Base-by-base conservation (phyloP, 768 basidiomycete genomes). In the Hygrocybe coccinea region DNA sequence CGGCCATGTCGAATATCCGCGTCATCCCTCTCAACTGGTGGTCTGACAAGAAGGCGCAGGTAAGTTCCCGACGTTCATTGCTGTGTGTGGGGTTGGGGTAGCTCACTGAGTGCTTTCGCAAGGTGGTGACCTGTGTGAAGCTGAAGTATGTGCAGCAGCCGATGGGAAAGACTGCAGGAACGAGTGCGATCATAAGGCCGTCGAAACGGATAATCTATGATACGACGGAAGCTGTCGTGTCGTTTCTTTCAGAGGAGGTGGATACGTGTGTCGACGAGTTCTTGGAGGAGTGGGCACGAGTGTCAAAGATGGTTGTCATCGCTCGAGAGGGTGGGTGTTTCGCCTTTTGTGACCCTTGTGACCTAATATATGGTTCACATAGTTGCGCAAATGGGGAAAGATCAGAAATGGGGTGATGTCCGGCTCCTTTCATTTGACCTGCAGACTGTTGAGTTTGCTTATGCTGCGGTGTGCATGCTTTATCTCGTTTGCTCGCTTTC, bases 251-350 rank as follows among this genome's bases (percentile, higher is more conserved):
- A 1, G 87, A 90, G 61, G 81, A 93, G 63, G 87, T 95, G 60
- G 83, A 92, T 60, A 85, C 84, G 7, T 95, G 92, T 63, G 90
- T 97, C 17, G 87, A 89, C 56, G 87, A 92, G 62, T 94, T 97
- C 67, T 71, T 91, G 60, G 89, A 93, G 64, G 92, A 94, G 69
- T 95, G 93, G 91, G 89, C 90, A 38, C 77, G 88, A 44, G 89
- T 95, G 29, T 91, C 90, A 17, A 95, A 93, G 71, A 92, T 94
- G 81, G 90, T 94, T 11, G 89, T 94, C 24, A 92, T 95, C 54
- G 93, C 92, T 11, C 82, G 91, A 57, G 90, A 94, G 74, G 84
- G 91, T 90, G 65, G 11, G 64, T 59, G 1, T 21, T 37, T n/a
- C n/a, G n/a, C n/a, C n/a, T n/a, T n/a, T 47, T 10, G 3, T 55